Evolutionary conservation across 129 eudicot genomes (phyloP).

Genomic region (Ambrosia trifida): DNA sequence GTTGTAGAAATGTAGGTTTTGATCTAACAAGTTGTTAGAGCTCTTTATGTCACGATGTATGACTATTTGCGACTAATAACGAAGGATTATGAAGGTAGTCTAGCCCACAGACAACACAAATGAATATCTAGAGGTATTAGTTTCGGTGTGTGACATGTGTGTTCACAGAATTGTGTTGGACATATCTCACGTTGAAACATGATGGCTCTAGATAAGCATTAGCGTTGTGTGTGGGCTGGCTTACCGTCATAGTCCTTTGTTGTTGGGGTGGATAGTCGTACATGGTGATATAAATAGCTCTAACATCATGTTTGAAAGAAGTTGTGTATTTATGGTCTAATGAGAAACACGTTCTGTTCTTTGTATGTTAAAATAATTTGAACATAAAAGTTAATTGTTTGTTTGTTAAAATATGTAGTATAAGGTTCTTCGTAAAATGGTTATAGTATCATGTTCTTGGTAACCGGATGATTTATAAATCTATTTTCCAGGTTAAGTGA

Average conservation of each 20-base stretch:
- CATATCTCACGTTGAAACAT: constrained; percentile 27
- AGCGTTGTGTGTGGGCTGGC: constrained; percentile 28
- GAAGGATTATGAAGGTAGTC: constrained; percentile 43
- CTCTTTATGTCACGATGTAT: constrained; percentile 44
- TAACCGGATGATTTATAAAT: no score
- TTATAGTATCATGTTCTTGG: no score
- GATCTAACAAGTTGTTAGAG: constrained; percentile 19
- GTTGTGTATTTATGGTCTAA: no score
- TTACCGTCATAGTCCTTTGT: constrained; percentile 38
- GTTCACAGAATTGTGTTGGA: constrained; percentile 2
- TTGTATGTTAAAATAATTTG: no score
- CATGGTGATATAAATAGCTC: constrained; percentile 36
- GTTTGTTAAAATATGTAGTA: no score
- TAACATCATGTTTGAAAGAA: constrained; percentile 13
- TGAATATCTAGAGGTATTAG: constrained; percentile 25
- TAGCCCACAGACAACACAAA: constrained; percentile 23
- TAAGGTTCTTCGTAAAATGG: no score
- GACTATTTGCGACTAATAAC: constrained; percentile 12
- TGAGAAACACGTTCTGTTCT: no score
- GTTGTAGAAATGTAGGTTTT: background rate
- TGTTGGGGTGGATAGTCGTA: constrained; percentile 14
- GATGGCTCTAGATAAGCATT: constrained; percentile 12
- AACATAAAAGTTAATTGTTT: no score
- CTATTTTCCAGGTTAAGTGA: no score
- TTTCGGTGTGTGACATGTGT: constrained; percentile 32